Base-by-base conservation (phyloP, 495 filamentous ascomycete genomes). In the Sordaria brevicollis region DNA sequence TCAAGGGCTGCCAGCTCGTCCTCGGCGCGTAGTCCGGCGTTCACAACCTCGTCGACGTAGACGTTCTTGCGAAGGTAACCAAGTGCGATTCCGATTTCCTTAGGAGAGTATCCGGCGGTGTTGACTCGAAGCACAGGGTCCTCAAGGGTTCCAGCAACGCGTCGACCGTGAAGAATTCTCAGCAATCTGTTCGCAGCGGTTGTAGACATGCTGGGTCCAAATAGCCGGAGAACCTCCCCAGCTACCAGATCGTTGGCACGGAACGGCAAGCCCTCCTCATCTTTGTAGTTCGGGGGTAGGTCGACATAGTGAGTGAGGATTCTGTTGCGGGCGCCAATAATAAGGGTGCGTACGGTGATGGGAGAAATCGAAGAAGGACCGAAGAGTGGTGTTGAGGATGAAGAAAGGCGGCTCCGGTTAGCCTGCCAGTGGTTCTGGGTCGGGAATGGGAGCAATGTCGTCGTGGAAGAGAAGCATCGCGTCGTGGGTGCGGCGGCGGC, bases 101-200 rank as follows among this genome's bases (percentile, higher is more conserved):
- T 25, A 1, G 74, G 71, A 35, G 75, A 73, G 49, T 81, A 86
- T 5, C 36, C 35, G 5, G 68, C 73, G 8, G 79, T 80, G 41
- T 80, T 77, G 43, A 70, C 68, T 39, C 72, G 66, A 15, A 82
- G 71, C 25, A 25, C 68, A 11, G 79, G 85, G 79, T 83, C 84
- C 43, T 93, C 89, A 9, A 94, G 83, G 0, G 92, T 93, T 21
- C 93, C 93, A 11, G 88, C 86, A 13, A 92, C 81, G 25, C 93
- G 88, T 62, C 92, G 87, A 33, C 87, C 87, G 74, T 97, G 92
- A 2, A 96, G 80, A 36, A 92, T 85, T 34, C 81, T 80, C 5
- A 97, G 79, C 17, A 93, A 79, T 31, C 82, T 81, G 74, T 93
- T 94, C 65, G 87, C 93, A 25, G 81, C 74, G 3, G 76, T 71